These are phyloP conservation scores for Aspergillus hiratsukae DNA, from an alignment of 2,329 filamentous ascomycete species.

Conservation along the genomic window DNA sequence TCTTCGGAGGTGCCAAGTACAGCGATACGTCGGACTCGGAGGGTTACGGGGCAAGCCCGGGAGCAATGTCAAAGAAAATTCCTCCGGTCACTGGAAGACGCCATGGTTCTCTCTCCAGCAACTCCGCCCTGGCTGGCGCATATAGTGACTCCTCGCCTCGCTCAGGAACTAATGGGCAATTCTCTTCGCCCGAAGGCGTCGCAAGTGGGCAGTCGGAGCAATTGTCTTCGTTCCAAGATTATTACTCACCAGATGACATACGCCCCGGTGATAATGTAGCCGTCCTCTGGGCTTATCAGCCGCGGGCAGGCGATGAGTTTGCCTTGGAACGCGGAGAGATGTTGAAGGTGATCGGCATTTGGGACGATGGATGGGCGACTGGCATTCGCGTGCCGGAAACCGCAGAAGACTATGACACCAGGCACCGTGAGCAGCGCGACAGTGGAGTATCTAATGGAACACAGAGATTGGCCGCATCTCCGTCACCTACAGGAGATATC, in stretches of 20 bases:
- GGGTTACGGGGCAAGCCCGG: constrained; percentile 66
- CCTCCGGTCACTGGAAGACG: constrained; percentile 56
- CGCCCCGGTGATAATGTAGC: constrained; percentile 85
- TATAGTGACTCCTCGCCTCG: constrained; percentile 69
- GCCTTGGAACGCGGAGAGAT: constrained; percentile 91
- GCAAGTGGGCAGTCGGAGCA: constrained; percentile 93
- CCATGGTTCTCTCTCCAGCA: constrained; percentile 84
- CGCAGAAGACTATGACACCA: constrained; percentile 83
- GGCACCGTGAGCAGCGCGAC: constrained; percentile 74
- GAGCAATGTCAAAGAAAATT: constrained; percentile 55
- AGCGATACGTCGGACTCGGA: constrained; percentile 58
- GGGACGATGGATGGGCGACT: constrained; percentile 98
- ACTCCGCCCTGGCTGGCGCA: constrained; percentile 62
- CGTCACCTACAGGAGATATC: constrained; percentile 71
- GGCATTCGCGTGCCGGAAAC: constrained; percentile 76
- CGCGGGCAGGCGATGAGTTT: constrained; percentile 89
- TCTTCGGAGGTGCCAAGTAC: constrained; percentile 46
- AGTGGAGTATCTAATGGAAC: constrained; percentile 87
- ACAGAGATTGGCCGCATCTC: constrained; percentile 56
- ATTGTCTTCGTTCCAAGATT: constrained; percentile 94
- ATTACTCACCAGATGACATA: constrained; percentile 96
- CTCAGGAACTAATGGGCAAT: constrained; percentile 61
- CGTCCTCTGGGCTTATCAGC: constrained; percentile 94
- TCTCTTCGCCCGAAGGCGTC: constrained; percentile 79
- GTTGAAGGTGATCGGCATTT: constrained; percentile 96